Evolutionary conservation across 305 asterid species (phyloP), one percentile per base, ranked within the genome.

Genomic region (Salvia sclarea): DNA sequence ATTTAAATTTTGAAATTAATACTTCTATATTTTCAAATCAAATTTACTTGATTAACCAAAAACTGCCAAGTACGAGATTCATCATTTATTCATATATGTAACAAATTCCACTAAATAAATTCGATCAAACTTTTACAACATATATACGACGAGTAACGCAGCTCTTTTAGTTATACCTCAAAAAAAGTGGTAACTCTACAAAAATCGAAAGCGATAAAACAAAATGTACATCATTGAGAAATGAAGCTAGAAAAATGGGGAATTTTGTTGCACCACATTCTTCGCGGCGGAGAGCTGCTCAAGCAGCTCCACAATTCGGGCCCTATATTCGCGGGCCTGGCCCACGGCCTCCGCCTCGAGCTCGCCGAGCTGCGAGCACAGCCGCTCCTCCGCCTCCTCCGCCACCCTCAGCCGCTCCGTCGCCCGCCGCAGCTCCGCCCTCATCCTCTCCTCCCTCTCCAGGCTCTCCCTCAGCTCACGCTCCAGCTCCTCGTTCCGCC

Each of bases 341-440:
- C 72, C 84, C 20, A 90, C 84, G 14, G 92, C 88, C 82, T 88
- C 97, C 0, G 97, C 97, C 73, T 90, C 97, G 0, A 88, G 78
- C 77, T 90, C 97, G 0, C 97, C 94, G 3, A 90, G 92, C 69
- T 90, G 96, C 61, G 79, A 75, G 74, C 96, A 84, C 3, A 90
- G 89, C 35, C 86, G 83, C 87, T 88, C 97, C 88, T 91, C 95
- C 14, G 91, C 97, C 64, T 91, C 97, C 74, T 91, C 97, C 66
- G 90, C 95, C 74, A 86, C 91, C 35, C 80, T 79, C 77, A 90
- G 69, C 73, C 95, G 75, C 74, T 54, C 71, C 76, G 67, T 43
- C 18, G 66, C 57, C 17, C 80, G 74, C 49, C 40, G 63, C 66
- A 88, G 28, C 47, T 91, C 92, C 73, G 49, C 48, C 76, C 69